These are phyloP conservation scores for Hysterangium stoloniferum DNA, from an alignment of 768 basidiomycete species.

Conservation along the genomic window DNA sequence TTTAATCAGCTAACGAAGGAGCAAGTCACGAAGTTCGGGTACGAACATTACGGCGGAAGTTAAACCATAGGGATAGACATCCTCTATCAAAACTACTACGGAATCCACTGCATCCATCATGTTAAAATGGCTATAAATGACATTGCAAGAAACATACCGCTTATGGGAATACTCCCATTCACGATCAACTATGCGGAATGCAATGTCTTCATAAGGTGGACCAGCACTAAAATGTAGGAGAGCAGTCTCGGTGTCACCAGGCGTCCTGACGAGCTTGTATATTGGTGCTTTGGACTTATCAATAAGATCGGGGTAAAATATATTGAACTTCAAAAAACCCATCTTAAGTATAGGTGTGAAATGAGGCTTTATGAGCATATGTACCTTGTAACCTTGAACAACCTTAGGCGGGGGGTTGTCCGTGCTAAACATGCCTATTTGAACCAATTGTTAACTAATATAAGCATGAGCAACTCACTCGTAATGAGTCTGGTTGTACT, in stretches of 20 bases:
- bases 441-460: constrained; percentile 10
- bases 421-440: constrained; percentile 44
- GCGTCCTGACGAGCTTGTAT: constrained; percentile 91
- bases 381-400: constrained; percentile 94
- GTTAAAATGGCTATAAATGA: constrained; percentile 11
- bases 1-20: constrained; percentile 9
- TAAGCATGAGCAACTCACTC: constrained; percentile 54
- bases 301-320: constrained; percentile 98
- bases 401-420: constrained; percentile 99
- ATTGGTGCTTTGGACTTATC: constrained; percentile 96
- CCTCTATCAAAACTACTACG: constrained; percentile 95
- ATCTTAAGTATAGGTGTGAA: constrained; percentile 14
- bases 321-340: constrained; percentile 63
- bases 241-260: constrained; percentile 92
- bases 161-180: constrained; percentile 99
- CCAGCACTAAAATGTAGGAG: constrained; percentile 92
- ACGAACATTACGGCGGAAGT: constrained; percentile 88
- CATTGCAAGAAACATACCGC: constrained; percentile 40
- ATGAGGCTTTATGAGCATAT: constrained; percentile 13
- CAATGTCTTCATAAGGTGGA: constrained; percentile 97
- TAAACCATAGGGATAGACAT: constrained; percentile 93
- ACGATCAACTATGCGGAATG: constrained; percentile 93
- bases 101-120: constrained; percentile 63
- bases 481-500: constrained; percentile 99
- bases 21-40: constrained; percentile 9